These are phyloP conservation scores for Phytophthora europaea DNA, from an alignment of 352 stramenopile species.

Conservation along the genomic window DNA sequence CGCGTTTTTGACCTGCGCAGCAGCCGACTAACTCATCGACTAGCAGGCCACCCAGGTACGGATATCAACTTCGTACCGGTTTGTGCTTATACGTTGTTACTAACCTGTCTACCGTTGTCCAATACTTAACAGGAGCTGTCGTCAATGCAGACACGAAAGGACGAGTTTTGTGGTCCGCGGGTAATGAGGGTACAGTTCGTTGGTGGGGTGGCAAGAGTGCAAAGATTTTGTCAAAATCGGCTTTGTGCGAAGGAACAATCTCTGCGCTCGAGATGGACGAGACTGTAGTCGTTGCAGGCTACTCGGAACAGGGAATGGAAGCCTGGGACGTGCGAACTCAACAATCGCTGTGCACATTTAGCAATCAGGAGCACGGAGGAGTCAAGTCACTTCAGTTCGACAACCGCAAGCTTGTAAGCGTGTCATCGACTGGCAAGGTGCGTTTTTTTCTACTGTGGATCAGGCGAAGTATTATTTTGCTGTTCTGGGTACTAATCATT, in stretches of 20 bases:
- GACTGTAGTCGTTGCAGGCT: conserved; percentile 88
- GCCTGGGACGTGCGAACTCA: conserved; percentile 91
- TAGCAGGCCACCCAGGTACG: conserved; percentile 86
- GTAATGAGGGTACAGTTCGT: conserved; percentile 82
- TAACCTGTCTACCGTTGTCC: not conserved
- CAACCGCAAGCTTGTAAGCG: conserved; percentile 88
- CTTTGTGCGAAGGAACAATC: conserved; percentile 78
- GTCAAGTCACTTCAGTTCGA: conserved; percentile 86
- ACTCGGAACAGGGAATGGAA: conserved; percentile 87
- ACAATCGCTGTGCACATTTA: conserved; percentile 89
- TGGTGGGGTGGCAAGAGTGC: conserved; percentile 92
- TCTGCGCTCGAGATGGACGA: conserved; percentile 91
- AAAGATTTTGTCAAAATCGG: conserved; percentile 89
- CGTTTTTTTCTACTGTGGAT: not conserved
- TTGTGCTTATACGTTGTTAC: not conserved
- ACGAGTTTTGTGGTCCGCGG: conserved; percentile 87
- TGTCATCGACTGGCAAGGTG: conserved; percentile 82
- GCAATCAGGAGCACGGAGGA: conserved; percentile 72
- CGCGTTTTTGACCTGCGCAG: conserved; percentile 89
- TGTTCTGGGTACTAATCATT: conserved; percentile 11
- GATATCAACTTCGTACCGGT: conserved; percentile 5
- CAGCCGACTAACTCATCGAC: conserved; percentile 80
- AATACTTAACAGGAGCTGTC: conserved; percentile 64
- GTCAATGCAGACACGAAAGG: conserved; percentile 88
- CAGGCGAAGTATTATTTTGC: not conserved